Base-by-base conservation (phyloP, 345 rosid genomes). In the Eutrema japonicum region DNA sequence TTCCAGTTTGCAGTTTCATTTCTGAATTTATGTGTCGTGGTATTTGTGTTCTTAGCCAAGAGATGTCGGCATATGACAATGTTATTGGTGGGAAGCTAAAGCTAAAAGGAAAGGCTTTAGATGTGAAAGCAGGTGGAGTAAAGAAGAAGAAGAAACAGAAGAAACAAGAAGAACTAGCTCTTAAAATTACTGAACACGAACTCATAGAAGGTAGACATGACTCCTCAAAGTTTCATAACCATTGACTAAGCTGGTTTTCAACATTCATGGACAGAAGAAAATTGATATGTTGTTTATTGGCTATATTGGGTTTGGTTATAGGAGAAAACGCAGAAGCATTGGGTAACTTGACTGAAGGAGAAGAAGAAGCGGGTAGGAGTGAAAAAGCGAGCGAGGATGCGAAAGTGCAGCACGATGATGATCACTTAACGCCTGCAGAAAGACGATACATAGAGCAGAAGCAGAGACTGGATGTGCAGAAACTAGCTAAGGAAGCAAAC, bases 71-170 rank as follows among this genome's bases (percentile, higher is more conserved):
- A 6, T 95, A 83, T 68, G 93, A 92, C 14, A 88, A 86, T 50
- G 83, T 89, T 4, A 85, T 92, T 26, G 91, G 91, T 64, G 96
- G 97, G 70, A 91, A 92, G 83, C 79, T 95, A 70, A 91, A 95
- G 85, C 88, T 95, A 7, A 95, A 95, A 82, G 97, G 97, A 3
- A 95, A 95, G 63, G 90, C 97, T n/a, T 82, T 95, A 64, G 93
- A 89, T 66, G 96, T 95, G 75, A 89, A 91, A 78, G 86, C 92
- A 64, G 96, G 90, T 56, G 96, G 96, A 6, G 70, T 87, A 29
- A 94, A 83, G 83, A 93, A 87, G 87, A 89, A 94, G 70, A 89
- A 86, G 88, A 84, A 91, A 38, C 75, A 82, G 14, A 86, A 84
- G 86, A 82, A 82, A 64, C 85, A 82, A 1, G 73, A 71, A 26